Evolutionary conservation across 2,329 filamentous ascomycete genomes (phyloP), one percentile per base, ranked within the genome.

Genomic region (Alternaria dauci): DNA sequence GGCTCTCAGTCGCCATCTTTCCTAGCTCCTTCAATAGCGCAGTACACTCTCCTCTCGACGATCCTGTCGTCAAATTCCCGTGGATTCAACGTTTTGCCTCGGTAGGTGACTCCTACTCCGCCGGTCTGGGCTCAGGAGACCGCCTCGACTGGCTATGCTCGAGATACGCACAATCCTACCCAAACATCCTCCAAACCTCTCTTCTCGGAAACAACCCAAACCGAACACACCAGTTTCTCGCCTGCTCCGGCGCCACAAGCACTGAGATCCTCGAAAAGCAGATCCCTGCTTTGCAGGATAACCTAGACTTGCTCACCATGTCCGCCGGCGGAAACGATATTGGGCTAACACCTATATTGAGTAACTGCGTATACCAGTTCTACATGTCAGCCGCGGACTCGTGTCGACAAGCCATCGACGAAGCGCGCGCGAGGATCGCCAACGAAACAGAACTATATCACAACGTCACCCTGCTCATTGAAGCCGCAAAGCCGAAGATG

Each of bases 271-370:
- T 75, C 8, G 28, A 30, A 30, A 30, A 30, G 28, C 28, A 30
- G 28, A 30, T 30, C 11, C 61, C 70, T 0, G 52, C 59, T 2
- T 51, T 77, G 12, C 32, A 57, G 2, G 36, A 55, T 1, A 56
- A 67, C 30, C 52, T 74, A 14, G 71, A 77, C 32, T 53, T 77
- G 11, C 57, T 78, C 18, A 73, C 71, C 11, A 30, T 30, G 28
- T 74, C 72, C 20, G 73, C 72, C 8, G 74, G 74, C 8, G 74
- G 74, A 6, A 78, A 77, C 52, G 74, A 77, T 43, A 69, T 74
- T 5, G 71, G 69, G 2, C 62, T 76, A 2, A 68, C 64, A 1
- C 62, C 67, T 16, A 68, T 78, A 2, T 61, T 76, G 9, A 72
- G 72, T 38, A 63, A 63, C 20, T 77, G 74, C 50, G 28, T 30